Conservation (phyloP, 441 rosid genomes). For the Populus hybrid region DNA sequence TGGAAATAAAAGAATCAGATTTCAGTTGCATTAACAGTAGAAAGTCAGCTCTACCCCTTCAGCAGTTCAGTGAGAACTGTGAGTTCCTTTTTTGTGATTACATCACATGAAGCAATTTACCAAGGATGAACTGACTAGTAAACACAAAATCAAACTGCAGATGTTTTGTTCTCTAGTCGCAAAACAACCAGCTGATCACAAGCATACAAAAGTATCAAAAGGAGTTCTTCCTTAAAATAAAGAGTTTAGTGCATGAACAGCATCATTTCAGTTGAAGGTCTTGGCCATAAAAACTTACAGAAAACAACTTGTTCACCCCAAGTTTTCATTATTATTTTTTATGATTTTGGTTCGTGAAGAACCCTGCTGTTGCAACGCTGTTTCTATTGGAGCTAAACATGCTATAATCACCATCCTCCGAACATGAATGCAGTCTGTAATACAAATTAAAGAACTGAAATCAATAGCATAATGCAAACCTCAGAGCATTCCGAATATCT, state of each 20-base stretch:
- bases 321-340: neutral
- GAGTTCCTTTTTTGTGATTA: neutral
- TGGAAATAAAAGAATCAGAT: neutral
- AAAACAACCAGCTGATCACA: neutral
- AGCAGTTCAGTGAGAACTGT: neutral
- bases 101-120: neutral
- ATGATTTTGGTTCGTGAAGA: neutral
- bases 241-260: neutral
- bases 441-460: neutral
- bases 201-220: neutral
- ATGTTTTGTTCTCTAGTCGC: neutral
- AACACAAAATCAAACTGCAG: neutral
- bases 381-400: neutral
- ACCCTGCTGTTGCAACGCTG: neutral
- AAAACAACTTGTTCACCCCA: neutral
- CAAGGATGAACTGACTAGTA: neutral
- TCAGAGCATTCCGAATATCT: slow-evolving; percentile 76
- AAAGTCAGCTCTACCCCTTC: neutral
- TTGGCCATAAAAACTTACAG: neutral
- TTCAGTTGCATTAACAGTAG: neutral
- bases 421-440: neutral
- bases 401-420: neutral
- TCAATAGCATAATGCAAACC: slow-evolving; percentile 18
- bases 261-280: neutral
- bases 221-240: neutral